These are phyloP conservation scores for Cadophora sp. DNA, from an alignment of 2,329 filamentous ascomycete genomes.

Conservation along the genomic window DNA sequence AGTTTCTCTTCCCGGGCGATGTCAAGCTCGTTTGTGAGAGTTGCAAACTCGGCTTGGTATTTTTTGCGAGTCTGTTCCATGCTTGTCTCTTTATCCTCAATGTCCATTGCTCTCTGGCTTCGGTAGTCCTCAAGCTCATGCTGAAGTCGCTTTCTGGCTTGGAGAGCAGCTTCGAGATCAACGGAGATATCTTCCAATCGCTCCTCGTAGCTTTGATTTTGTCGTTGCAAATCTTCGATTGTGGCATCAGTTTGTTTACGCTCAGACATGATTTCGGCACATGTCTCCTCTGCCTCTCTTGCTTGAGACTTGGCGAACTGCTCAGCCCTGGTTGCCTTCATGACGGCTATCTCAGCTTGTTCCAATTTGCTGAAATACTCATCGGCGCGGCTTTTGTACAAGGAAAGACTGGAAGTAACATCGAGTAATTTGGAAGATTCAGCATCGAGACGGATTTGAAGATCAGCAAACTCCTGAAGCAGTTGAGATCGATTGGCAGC, in stretches of 20 bases:
- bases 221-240: constrained; percentile 88
- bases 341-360: constrained; percentile 92
- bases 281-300: constrained; percentile 89
- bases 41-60: constrained; percentile 92
- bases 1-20: constrained; percentile 87
- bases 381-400: constrained; percentile 92
- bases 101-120: constrained; percentile 91
- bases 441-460: constrained; percentile 90
- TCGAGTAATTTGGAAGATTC: constrained; percentile 87
- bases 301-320: constrained; percentile 93
- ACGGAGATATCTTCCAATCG: constrained; percentile 90
- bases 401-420: constrained; percentile 79
- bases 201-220: constrained; percentile 89
- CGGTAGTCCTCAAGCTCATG: constrained; percentile 98
- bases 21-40: constrained; percentile 89
- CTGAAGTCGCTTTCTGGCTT: constrained; percentile 92
- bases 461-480: constrained; percentile 88
- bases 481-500: constrained; percentile 86
- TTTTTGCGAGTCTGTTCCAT: constrained; percentile 98
- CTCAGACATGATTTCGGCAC: constrained; percentile 88
- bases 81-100: constrained; percentile 94
- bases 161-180: constrained; percentile 82
- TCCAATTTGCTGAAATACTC: constrained; percentile 98
- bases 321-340: constrained; percentile 90
- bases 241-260: constrained; percentile 86